phyloP scores from a whole-genome alignment of 1,284 basidiomycete genomes.

The Polyporus tsugae region DNA sequence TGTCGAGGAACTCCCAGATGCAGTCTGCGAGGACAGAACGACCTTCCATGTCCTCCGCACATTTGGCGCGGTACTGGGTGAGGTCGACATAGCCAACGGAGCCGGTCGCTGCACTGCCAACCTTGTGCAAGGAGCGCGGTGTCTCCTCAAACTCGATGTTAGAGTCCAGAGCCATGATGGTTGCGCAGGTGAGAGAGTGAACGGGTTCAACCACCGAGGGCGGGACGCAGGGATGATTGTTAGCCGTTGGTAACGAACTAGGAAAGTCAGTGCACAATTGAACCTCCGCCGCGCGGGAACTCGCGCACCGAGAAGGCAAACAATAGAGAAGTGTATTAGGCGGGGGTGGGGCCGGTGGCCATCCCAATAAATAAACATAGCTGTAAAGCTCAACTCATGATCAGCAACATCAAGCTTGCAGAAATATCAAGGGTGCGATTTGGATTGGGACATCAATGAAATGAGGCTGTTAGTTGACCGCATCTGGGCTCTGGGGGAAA shows the following conservation, averaged over 20 bases:
- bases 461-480: not conserved
- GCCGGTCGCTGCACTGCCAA: not conserved
- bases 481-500: not conserved
- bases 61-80: not conserved
- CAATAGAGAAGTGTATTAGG: not conserved
- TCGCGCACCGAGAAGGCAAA: not conserved
- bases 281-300: too few species aligned
- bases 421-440: too few species aligned
- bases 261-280: not conserved
- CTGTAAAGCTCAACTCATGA: not conserved
- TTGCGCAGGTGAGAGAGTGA: not conserved
- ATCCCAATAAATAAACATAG: not conserved
- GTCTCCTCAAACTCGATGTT: conserved; percentile 5
- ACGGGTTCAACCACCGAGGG: not conserved
- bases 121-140: not conserved
- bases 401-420: not conserved
- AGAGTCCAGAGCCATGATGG: not conserved
- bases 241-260: not conserved
- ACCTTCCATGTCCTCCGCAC: conserved; percentile 13
- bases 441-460: not conserved
- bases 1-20: not conserved
- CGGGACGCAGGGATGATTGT: not conserved
- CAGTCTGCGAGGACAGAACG: not conserved
- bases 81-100: conserved; percentile 2
- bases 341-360: not conserved